Evolutionary conservation across 768 basidiomycete genomes (phyloP).

Genomic region (Cyathus striatus): DNA sequence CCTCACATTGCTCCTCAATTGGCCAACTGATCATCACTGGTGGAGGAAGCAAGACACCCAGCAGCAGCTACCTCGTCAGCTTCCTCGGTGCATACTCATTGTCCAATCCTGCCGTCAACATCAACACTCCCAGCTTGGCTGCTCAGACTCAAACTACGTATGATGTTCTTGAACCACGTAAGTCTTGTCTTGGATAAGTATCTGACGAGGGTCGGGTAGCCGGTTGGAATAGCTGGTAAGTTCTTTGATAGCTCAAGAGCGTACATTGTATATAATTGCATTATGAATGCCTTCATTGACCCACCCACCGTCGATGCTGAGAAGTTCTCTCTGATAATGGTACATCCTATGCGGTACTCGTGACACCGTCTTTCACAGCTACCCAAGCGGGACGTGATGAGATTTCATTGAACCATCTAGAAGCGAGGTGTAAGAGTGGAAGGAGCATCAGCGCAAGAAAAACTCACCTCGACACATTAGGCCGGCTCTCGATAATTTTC

Average conservation of each 20-base stretch:
- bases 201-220: no score
- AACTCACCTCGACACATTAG: no score
- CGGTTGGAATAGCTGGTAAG: conserved; percentile 16
- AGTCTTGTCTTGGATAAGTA: no score
- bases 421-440: no score
- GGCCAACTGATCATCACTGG: conserved; percentile 32
- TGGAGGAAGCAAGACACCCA: conserved; percentile 25
- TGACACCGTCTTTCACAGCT: not conserved
- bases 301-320: not conserved
- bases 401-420: not conserved
- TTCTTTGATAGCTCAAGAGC: not conserved
- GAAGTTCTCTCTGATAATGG: no score
- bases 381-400: not conserved
- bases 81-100: conserved; percentile 31
- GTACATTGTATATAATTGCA: not conserved
- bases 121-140: conserved; percentile 30
- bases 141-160: conserved; percentile 24
- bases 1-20: conserved; percentile 8
- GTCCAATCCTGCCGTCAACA: conserved; percentile 27
- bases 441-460: no score
- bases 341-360: no score
- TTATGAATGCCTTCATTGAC: not conserved
- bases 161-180: conserved; percentile 28
- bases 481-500: conserved; percentile 25
- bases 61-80: conserved; percentile 23